These are phyloP conservation scores for Syncephalis plumigaleata DNA, from an alignment of 371 early-diverging fungal genomes.

Conservation along the genomic window DNA sequence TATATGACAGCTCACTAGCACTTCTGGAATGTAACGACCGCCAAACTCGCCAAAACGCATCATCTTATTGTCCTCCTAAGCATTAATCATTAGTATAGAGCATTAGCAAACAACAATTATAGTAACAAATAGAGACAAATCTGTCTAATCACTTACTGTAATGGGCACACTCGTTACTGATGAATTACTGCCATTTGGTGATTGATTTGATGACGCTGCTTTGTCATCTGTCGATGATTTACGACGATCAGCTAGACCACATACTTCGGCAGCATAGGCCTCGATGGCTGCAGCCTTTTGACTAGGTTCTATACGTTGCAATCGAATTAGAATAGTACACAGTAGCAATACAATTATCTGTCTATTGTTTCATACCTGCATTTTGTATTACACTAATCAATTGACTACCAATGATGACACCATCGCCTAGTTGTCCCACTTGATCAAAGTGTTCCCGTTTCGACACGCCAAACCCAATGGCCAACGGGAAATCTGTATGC, in stretches of 20 bases:
- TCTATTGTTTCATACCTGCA: not conserved
- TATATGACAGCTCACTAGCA: slow-evolving; percentile 77
- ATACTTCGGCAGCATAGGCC: slow-evolving; percentile 1
- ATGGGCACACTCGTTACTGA: too few species aligned
- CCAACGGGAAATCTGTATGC: slow-evolving; percentile 61
- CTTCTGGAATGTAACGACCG: slow-evolving; percentile 92
- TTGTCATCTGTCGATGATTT: not conserved
- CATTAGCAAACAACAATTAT: too few species aligned
- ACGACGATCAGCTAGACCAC: not conserved
- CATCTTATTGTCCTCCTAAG: slow-evolving; percentile 2
- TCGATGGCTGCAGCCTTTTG: slow-evolving; percentile 1
- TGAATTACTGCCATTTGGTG: too few species aligned
- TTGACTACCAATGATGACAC: slow-evolving; percentile 88
- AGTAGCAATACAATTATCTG: not conserved
- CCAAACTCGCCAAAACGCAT: slow-evolving; percentile 89
- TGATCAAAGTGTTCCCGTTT: slow-evolving; percentile 70
- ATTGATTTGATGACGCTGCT: not conserved
- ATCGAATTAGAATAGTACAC: too few species aligned
- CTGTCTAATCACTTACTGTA: too few species aligned
- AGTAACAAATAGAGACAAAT: too few species aligned
- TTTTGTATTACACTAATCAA: slow-evolving; percentile 57
- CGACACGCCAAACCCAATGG: slow-evolving; percentile 93
- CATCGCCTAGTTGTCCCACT: slow-evolving; percentile 78
- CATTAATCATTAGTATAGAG: too few species aligned
- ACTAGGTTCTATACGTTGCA: not conserved